Conservation (phyloP, 148 eudicot genomes). For the Oxyria digyna region DNA sequence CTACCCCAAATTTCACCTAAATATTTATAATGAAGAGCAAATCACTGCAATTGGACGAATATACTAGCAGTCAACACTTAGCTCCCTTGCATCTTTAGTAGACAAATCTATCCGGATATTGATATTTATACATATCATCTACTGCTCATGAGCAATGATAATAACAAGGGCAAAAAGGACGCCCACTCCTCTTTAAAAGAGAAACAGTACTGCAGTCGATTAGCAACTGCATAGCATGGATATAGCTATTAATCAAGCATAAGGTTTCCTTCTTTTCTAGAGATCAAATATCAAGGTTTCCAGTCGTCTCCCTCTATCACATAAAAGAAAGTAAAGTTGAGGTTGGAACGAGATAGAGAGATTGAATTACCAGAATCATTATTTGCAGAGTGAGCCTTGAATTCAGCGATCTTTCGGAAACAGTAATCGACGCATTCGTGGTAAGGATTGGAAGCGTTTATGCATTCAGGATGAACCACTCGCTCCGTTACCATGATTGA, state of each 20-base stretch:
- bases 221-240: not conserved
- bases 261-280: not conserved
- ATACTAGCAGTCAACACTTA: not conserved
- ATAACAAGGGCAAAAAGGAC: not conserved
- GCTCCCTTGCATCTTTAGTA: not conserved
- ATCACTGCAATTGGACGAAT: not conserved
- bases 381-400: constrained; percentile 28
- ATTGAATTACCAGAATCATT: constrained; percentile 21
- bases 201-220: not conserved
- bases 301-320: not conserved
- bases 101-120: not conserved
- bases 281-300: not conserved
- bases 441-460: constrained; percentile 71
- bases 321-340: not conserved
- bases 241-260: not conserved
- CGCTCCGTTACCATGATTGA: constrained; percentile 42
- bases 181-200: not conserved
- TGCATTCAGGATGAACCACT: constrained; percentile 83
- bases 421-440: constrained; percentile 86
- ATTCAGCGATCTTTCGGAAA: constrained; percentile 64
- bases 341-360: not conserved
- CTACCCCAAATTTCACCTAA: not conserved
- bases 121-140: not conserved
- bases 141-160: not conserved
- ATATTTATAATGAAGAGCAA: not conserved